phyloP scores from a whole-genome alignment of 164 flowering plant genomes.

The Akebia trifoliata region DNA sequence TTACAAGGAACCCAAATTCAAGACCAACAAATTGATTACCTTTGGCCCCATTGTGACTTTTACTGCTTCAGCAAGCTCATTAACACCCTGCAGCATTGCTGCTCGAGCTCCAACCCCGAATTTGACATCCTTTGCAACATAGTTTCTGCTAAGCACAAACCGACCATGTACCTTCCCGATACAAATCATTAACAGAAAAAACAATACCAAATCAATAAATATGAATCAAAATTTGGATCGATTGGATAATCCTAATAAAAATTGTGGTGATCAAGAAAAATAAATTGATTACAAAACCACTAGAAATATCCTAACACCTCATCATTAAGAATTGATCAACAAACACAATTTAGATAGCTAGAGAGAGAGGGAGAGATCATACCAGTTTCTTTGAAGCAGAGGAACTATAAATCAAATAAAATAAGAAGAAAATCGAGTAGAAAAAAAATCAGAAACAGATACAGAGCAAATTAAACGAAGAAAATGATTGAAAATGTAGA shows the following conservation, averaged over 20 bases:
- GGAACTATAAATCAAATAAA: slow-evolving; percentile 23
- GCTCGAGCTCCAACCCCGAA: slow-evolving; percentile 76
- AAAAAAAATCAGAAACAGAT: background rate
- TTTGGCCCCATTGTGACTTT: slow-evolving; percentile 92
- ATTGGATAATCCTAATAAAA: background rate
- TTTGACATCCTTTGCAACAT: slow-evolving; percentile 65
- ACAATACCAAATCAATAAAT: background rate
- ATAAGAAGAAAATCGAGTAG: background rate
- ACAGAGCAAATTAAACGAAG: background rate
- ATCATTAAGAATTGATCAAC: background rate
- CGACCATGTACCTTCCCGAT: slow-evolving; percentile 37
- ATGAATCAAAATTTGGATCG: background rate
- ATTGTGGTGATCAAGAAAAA: too few relatives aligned
- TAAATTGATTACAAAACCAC: too few relatives aligned
- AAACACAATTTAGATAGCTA: background rate
- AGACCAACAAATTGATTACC: slow-evolving; percentile 30
- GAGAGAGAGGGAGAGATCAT: background rate
- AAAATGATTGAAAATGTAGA: background rate
- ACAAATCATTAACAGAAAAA: background rate
- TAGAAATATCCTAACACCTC: background rate
- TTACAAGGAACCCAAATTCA: background rate
- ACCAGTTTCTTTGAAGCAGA: slow-evolving; percentile 48
- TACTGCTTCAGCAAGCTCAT: slow-evolving; percentile 80
- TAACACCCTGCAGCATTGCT: slow-evolving; percentile 77
- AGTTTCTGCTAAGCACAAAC: slow-evolving; percentile 40